phyloP scores from a whole-genome alignment of 2,329 filamentous ascomycete species.

The Colletotrichum viniferum region DNA sequence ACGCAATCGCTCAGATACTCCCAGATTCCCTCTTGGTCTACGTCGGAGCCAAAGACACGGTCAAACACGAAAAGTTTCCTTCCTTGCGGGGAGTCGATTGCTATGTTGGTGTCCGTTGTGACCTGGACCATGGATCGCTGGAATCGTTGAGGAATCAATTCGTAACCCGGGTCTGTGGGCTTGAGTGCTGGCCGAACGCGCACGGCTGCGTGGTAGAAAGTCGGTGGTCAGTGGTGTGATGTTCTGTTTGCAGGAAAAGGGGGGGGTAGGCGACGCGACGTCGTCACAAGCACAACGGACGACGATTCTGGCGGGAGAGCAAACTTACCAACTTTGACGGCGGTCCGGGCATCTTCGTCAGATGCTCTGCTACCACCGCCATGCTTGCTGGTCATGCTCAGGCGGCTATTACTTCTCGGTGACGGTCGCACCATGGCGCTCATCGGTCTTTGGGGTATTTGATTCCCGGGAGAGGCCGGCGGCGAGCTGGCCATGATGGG shows the following conservation, averaged over 20 bases:
- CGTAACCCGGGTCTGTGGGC: constrained; percentile 85
- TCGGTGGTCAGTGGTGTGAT: constrained; percentile 14
- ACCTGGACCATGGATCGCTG: constrained; percentile 92
- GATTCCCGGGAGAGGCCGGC: constrained; percentile 66
- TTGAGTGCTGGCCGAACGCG: constrained; percentile 88
- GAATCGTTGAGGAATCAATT: constrained; percentile 94
- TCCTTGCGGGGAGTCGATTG: constrained; percentile 90
- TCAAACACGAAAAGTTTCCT: constrained; percentile 97
- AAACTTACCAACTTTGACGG: constrained; percentile 92
- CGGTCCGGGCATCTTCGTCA: constrained; percentile 88
- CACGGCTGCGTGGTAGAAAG: constrained; percentile 66
- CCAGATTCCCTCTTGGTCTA: constrained; percentile 89
- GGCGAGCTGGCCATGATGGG: constrained; percentile 69
- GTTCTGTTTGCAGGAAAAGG: background rate
- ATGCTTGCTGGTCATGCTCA: constrained; percentile 81
- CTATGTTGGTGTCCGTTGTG: constrained; percentile 80
- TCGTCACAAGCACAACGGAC: background rate
- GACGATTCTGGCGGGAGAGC: background rate
- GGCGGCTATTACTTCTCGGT: constrained; percentile 77
- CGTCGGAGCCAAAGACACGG: constrained; percentile 84
- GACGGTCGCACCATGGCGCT: constrained; percentile 80
- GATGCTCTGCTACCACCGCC: constrained; percentile 81
- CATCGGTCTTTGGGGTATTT: constrained; percentile 69
- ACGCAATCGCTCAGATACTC: constrained; percentile 93
- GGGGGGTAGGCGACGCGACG: background rate